Percentiles rank a stretch among this genome's conserved stretches.
These are phyloP conservation scores for Hirschioporus abietinus DNA, from an alignment of 768 basidiomycete species.

Conservation along the genomic window DNA sequence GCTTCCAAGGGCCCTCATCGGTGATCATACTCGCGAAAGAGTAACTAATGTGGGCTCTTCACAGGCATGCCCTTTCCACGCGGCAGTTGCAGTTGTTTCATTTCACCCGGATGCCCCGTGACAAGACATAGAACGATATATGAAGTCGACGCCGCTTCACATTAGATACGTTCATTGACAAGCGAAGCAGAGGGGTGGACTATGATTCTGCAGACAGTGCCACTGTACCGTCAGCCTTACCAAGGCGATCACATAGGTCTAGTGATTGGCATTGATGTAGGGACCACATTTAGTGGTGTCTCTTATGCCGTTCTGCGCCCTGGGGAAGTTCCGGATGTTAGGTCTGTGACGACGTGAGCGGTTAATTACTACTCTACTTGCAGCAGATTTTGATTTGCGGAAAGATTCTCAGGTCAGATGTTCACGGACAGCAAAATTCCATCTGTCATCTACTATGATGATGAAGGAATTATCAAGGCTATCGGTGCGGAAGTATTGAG, in stretches of 20 bases:
- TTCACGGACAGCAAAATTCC: not conserved
- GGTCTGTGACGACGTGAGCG: slow-evolving; percentile 3
- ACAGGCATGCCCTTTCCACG: no score
- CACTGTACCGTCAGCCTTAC: not conserved
- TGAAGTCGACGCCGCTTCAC: no score
- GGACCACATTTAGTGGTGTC: slow-evolving; percentile 8
- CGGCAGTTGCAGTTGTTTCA: no score
- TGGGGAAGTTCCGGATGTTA: not conserved
- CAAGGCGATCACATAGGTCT: not conserved
- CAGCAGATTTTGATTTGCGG: not conserved
- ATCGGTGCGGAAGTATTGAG: not conserved
- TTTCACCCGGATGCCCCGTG: no score
- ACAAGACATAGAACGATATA: no score
- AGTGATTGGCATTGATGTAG: slow-evolving; percentile 10
- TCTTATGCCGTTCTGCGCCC: slow-evolving; percentile 8
- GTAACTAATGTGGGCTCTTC: no score
- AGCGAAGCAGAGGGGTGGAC: no score
- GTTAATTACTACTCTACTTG: not conserved
- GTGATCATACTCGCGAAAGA: no score
- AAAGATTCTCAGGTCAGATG: not conserved
- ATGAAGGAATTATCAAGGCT: not conserved
- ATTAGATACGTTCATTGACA: no score
- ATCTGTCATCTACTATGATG: not conserved
- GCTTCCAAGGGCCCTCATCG: no score
- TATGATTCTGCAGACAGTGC: not conserved